Base-by-base conservation (phyloP, 75 land plant species). In the Isoetes taiwanensis region DNA sequence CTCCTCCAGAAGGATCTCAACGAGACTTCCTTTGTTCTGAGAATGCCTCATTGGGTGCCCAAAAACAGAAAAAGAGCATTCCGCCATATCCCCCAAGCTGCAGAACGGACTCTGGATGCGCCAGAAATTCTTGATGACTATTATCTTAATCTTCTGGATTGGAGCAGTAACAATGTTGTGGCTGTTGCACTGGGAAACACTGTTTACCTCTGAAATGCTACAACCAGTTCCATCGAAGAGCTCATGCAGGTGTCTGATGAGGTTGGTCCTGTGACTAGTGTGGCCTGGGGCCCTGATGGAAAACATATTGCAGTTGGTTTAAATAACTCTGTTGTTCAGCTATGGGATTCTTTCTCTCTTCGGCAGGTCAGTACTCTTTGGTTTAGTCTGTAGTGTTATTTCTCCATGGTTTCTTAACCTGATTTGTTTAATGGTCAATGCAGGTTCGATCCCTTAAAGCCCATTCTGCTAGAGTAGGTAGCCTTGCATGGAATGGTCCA, bases 51-150 rank as follows among this genome's bases (percentile, higher is more conserved):
- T n/a, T n/a, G n/a, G n/a, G n/a, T n/a, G n/a, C n/a, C n/a, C n/a
- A n/a, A n/a, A n/a, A n/a, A n/a, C n/a, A 31, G 9, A 27, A 54
- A 10, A 23, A 0, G 3, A 3, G 26, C 17, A 16, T 9, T n/a
- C 30, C 30, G 14, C 10, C 8, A 21, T 21, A 11, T 5, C 1
- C 1, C 1, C 8, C 77, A 91, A 82, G 64, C 77, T 14, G 69
- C 89, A 11, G 97, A 80, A 54, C 66, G 82, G 56, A 83, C 80
- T 30, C 64, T 91, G 30, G 94, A 91, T 77, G 94, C 88, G 2
- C 97, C 97, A 19, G 97, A 87, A 19, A 43, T 91, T 41, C 59
- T 81, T 6, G 95, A 91, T 70, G 94, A 91, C 69, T 91, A 76
- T 40, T 87, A 91, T 62, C 41, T 86, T 62, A 90, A 90, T 38